Evolutionary conservation across 2,329 filamentous ascomycete genomes (phyloP), one percentile per base, ranked within the genome.

Genomic region (Helminthosporium solani): DNA sequence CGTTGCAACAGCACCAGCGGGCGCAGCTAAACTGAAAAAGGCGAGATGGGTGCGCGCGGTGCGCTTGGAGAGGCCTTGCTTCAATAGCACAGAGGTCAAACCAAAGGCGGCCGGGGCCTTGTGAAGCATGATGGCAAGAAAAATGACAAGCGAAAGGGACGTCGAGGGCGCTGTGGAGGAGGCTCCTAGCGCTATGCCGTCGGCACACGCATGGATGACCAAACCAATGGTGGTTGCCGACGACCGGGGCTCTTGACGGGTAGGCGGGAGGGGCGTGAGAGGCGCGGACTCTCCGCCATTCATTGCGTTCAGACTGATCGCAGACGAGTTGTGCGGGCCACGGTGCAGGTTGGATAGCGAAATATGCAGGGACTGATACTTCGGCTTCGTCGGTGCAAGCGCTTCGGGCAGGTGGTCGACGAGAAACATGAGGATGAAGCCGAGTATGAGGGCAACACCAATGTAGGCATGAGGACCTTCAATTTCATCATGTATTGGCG

Each of bases 21-120:
- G 94, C 3, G 94, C 91, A 0, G 94, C 91, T 43, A 96, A 73
- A 63, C 90, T 96, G 70, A 99, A 99, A 16, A 96, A 80, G 43
- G 95, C 81, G 23, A 99, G 76, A 70, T 97, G 94, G 0, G 85
- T 86, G 46, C 92, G 79, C 1, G 90, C 89, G 8, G 85, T 85
- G 34, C 92, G 84, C 70, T 95, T 97, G 11, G 88, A 90, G 1
- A 97, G 76, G 0, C 94, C 94, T 65, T 96, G 90, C 68, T 92
- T 95, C 37, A 99, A 76, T 37, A 99, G 74, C 2, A 96, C 83
- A 1, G 90, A 91, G 0, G 92, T 97, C 38, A 99, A 75, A 0
- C 94, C 94, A 73, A 99, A 99, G 0, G 94, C 91, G 1, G 94
- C 94, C 0, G 91, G 92, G 1, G 90, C 92, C 73, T 97, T 99